Evolutionary conservation across 1,284 basidiomycete genomes (phyloP).

Genomic region (Agroathelia rolfsii): DNA sequence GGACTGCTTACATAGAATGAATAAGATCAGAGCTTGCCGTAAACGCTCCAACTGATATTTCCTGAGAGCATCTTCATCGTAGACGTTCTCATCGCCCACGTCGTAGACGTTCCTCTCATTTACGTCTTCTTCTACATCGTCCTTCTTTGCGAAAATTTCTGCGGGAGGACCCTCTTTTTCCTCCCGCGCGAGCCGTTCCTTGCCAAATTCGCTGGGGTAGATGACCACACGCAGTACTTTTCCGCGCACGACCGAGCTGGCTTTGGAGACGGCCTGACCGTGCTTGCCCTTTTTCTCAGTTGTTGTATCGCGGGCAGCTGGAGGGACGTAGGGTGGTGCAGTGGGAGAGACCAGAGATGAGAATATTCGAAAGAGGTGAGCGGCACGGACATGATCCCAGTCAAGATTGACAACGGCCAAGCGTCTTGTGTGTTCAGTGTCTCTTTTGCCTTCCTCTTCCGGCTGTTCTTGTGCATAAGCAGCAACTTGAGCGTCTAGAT

Average conservation of each 20-base stretch:
- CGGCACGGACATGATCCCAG: slow-evolving; percentile 93
- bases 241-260: slow-evolving; percentile 35
- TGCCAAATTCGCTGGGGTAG: slow-evolving; percentile 93
- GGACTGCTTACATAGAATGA: slow-evolving; percentile 4
- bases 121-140: slow-evolving; percentile 39
- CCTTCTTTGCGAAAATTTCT: slow-evolving; percentile 67
- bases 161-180: slow-evolving; percentile 85
- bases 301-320: too few species aligned
- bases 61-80: slow-evolving; percentile 83
- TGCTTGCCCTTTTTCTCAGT: too few species aligned
- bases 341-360: slow-evolving; percentile 74
- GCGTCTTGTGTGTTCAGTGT: slow-evolving; percentile 52
- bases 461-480: slow-evolving; percentile 44
- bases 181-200: slow-evolving; percentile 79
- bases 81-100: slow-evolving; percentile 57
- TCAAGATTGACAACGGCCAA: slow-evolving; percentile 94
- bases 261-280: too few species aligned
- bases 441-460: slow-evolving; percentile 22
- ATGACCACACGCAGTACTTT: slow-evolving; percentile 70
- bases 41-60: slow-evolving; percentile 92
- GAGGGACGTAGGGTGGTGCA: slow-evolving; percentile 26
- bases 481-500: slow-evolving; percentile 66
- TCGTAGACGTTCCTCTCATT: slow-evolving; percentile 63
- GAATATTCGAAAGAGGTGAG: slow-evolving; percentile 89
- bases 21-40: slow-evolving; percentile 50